These are phyloP conservation scores for Apostasia shenzhenica DNA, from an alignment of 106 monocot species.

Conservation along the genomic window DNA sequence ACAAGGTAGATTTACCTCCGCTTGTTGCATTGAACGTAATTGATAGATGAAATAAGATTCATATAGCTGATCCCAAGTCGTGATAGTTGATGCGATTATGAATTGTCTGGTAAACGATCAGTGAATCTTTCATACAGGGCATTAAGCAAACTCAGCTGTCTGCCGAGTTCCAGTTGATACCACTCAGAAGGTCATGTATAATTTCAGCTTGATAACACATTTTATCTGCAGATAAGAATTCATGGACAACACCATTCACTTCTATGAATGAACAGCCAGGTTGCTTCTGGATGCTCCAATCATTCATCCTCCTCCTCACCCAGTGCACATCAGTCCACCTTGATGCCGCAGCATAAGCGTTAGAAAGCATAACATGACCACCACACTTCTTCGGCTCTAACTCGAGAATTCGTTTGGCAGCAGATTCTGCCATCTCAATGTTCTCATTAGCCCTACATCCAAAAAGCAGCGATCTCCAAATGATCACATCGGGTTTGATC, in stretches of 20 bases:
- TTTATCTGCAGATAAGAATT: slow-evolving; percentile 45
- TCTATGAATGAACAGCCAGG: slow-evolving; percentile 80
- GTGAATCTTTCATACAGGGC: too few relatives aligned
- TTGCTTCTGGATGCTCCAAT: slow-evolving; percentile 34
- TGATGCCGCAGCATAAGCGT: slow-evolving; percentile 60
- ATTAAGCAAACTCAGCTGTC: not conserved
- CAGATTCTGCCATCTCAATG: slow-evolving; percentile 44
- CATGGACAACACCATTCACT: slow-evolving; percentile 54
- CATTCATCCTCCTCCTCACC: slow-evolving; percentile 42
- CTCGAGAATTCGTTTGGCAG: slow-evolving; percentile 32
- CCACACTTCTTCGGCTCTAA: slow-evolving; percentile 40
- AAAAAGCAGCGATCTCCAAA: slow-evolving; percentile 72
- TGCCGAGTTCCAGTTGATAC: slow-evolving; percentile 11
- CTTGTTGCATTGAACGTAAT: too few relatives aligned
- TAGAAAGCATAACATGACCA: slow-evolving; percentile 61
- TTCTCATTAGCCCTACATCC: slow-evolving; percentile 42
- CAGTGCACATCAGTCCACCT: slow-evolving; percentile 52
- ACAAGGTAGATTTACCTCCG: too few relatives aligned
- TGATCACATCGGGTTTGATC: slow-evolving; percentile 58
- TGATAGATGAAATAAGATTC: too few relatives aligned
- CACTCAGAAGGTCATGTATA: slow-evolving; percentile 30
- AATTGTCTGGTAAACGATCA: too few relatives aligned
- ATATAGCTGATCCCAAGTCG: too few relatives aligned
- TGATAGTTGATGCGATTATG: too few relatives aligned
- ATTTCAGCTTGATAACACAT: slow-evolving; percentile 20